Percentiles rank a stretch among this genome's conserved stretches.
Evolutionary conservation across 164 flowering plant species (phyloP).

Genomic region (Liquidambar formosana): DNA sequence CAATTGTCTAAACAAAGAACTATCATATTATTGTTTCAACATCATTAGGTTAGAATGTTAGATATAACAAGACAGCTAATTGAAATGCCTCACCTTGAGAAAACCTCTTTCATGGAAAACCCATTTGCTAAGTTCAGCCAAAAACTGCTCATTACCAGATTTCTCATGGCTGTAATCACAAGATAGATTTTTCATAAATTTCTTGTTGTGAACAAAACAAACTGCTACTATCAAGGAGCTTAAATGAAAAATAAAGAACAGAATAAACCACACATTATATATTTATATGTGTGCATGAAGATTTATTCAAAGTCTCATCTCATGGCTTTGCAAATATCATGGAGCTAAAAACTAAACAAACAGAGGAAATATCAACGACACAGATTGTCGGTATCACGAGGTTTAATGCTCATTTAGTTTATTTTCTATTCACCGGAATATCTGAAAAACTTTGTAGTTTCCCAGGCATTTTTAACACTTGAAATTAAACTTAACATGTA

Average conservation of each 20-base stretch:
- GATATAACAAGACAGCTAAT: background rate
- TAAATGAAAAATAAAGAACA: background rate
- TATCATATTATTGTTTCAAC: background rate
- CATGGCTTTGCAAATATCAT: background rate
- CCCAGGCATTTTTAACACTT: no score
- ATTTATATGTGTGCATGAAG: no score
- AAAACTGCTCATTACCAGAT: constrained; percentile 95
- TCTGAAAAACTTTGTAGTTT: no score
- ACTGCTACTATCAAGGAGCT: background rate
- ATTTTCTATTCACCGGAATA: no score
- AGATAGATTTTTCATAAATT: background rate
- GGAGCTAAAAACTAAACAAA: background rate
- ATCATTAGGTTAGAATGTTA: background rate
- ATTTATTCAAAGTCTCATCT: background rate
- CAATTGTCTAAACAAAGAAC: background rate
- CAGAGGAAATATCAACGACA: background rate
- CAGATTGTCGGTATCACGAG: no score
- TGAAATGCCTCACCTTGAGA: constrained; percentile 68
- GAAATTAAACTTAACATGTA: no score
- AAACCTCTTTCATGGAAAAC: constrained; percentile 98
- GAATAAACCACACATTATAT: background rate
- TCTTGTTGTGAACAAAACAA: background rate
- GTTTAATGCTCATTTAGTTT: no score
- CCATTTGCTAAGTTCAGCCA: constrained; percentile 96
- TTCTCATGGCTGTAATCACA: constrained; percentile 65